Percentiles rank a stretch among this genome's conserved stretches.
These are phyloP conservation scores for Oldenlandia corymbosa DNA, from an alignment of 257 asterid species.

Conservation along the genomic window DNA sequence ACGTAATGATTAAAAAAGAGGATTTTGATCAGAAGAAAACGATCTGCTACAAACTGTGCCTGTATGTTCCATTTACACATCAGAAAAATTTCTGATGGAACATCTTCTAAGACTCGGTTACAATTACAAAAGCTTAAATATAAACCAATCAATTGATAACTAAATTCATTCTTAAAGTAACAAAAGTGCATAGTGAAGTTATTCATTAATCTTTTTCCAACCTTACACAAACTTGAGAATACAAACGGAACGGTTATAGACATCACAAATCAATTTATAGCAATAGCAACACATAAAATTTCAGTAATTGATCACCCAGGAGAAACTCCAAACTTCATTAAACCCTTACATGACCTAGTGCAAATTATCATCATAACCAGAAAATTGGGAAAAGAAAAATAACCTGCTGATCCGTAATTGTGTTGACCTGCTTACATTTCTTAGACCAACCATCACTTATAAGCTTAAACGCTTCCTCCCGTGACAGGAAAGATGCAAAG, in stretches of 20 bases:
- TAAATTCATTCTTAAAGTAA: not conserved
- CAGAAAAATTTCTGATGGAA: not conserved
- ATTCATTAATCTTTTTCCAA: not conserved
- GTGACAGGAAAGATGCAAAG: constrained; percentile 91
- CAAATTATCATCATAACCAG: constrained; percentile 3
- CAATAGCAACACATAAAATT: not conserved
- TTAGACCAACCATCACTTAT: constrained; percentile 81
- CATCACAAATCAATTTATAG: not conserved
- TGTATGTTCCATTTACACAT: not conserved
- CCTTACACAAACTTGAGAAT: not conserved
- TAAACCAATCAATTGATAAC: not conserved
- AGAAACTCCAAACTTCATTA: constrained; percentile 13
- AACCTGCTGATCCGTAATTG: constrained; percentile 60
- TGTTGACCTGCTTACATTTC: constrained; percentile 41
- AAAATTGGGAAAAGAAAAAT: constrained; percentile 5
- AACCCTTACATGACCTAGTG: constrained; percentile 9
- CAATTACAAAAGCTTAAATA: not conserved
- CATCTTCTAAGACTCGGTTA: not conserved
- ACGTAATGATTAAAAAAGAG: not conserved
- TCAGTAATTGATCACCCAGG: not conserved
- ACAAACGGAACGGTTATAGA: not conserved
- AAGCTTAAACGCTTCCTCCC: constrained; percentile 97
- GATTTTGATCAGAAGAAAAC: too few species aligned
- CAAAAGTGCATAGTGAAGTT: not conserved
- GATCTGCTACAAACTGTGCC: too few species aligned